Conservation (phyloP, 1,284 basidiomycete species). For the Mycosarcoma mackinlayi region DNA sequence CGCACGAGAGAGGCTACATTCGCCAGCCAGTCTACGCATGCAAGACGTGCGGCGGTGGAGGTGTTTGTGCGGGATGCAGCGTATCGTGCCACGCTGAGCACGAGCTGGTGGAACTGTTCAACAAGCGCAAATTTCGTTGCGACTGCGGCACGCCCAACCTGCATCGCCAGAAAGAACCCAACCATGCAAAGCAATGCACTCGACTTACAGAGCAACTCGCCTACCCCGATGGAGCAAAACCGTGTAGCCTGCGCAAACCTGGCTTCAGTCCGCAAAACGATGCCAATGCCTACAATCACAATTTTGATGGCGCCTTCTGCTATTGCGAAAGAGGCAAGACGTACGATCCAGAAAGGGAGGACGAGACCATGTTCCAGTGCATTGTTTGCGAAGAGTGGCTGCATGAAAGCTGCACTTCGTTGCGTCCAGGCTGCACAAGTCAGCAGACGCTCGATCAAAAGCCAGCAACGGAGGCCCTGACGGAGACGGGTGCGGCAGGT, state of each 20-base stretch:
- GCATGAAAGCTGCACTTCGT: conserved; percentile 67
- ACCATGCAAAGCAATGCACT: conserved; percentile 9
- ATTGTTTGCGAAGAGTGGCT: conserved; percentile 70
- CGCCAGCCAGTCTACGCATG: conserved; percentile 69
- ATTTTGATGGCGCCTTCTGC: conserved; percentile 69
- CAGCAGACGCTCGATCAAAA: background rate
- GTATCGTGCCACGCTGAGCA: conserved; percentile 69
- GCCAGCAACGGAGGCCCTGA: too few relatives aligned
- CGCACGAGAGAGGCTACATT: conserved; percentile 65
- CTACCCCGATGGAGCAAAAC: conserved; percentile 38
- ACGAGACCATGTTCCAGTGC: conserved; percentile 69
- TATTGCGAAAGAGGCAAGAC: conserved; percentile 65
- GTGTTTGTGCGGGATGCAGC: conserved; percentile 69
- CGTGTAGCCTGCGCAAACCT: conserved; percentile 51
- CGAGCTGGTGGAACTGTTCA: conserved; percentile 67
- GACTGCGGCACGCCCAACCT: conserved; percentile 65
- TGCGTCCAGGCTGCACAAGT: conserved; percentile 13
- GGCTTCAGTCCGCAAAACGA: conserved; percentile 62
- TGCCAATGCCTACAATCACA: conserved; percentile 65
- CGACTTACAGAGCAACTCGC: conserved; percentile 25
- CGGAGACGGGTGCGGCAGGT: too few relatives aligned
- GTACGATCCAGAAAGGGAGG: conserved; percentile 69
- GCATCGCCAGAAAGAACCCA: conserved; percentile 39
- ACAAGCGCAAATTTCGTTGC: conserved; percentile 66
- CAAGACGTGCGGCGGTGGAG: conserved; percentile 65